Evolutionary conservation across 2,329 filamentous ascomycete species (phyloP).

Genomic region (Knufia fluminis): DNA sequence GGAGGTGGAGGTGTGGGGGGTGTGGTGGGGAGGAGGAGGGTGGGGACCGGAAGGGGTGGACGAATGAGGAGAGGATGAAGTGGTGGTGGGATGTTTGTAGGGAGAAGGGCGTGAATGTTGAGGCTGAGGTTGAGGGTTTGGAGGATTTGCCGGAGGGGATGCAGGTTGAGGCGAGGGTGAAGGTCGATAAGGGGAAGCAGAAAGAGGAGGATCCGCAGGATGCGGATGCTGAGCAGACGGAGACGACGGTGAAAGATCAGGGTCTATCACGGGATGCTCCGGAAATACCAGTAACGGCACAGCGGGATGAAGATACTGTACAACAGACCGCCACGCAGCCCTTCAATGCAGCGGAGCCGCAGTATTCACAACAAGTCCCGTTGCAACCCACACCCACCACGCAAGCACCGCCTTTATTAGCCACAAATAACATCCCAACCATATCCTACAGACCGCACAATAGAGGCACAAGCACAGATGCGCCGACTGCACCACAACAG

Average conservation of each 20-base stretch:
- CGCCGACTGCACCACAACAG: not conserved
- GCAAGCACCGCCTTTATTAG: too few species aligned
- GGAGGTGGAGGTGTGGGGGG: slow-evolving; percentile 55
- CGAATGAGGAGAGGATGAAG: slow-evolving; percentile 63
- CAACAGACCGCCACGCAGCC: too few species aligned
- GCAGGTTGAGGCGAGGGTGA: slow-evolving; percentile 50
- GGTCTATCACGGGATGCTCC: not conserved
- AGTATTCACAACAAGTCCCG: too few species aligned
- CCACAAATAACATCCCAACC: not conserved
- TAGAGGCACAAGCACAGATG: not conserved
- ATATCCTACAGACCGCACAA: not conserved
- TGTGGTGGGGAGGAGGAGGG: slow-evolving; percentile 42
- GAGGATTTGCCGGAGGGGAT: slow-evolving; percentile 46
- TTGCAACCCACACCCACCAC: too few species aligned
- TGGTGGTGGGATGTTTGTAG: slow-evolving; percentile 55
- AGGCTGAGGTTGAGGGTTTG: slow-evolving; percentile 33
- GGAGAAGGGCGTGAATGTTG: slow-evolving; percentile 35
- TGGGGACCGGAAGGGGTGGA: slow-evolving; percentile 34
- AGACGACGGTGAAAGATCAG: not conserved
- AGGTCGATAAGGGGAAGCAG: slow-evolving; percentile 4
- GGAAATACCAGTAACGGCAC: not conserved
- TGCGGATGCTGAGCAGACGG: not conserved
- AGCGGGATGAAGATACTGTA: too few species aligned
- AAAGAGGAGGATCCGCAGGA: not conserved
- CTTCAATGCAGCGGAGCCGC: too few species aligned